phyloP scores from a whole-genome alignment of 805 yeast species.

The Crinitomyces ghanaensis region DNA sequence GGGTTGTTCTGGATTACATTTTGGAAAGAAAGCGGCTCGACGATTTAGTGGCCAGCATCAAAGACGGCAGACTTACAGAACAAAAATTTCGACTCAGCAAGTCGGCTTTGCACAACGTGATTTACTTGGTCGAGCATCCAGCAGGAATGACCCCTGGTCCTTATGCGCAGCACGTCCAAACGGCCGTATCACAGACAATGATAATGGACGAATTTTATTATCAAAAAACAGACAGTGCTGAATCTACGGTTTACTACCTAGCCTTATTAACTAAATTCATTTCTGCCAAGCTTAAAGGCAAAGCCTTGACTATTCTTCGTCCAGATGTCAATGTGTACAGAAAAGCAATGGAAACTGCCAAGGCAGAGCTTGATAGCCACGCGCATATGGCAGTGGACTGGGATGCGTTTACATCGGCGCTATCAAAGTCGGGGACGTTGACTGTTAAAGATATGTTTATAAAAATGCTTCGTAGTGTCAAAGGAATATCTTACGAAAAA shows the following conservation, averaged over 20 bases:
- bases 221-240: conserved; percentile 56
- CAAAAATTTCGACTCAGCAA: conserved; percentile 69
- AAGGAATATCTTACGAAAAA: conserved; percentile 76
- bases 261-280: conserved; percentile 39
- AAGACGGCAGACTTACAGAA: conserved; percentile 81
- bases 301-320: conserved; percentile 32
- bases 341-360: conserved; percentile 30
- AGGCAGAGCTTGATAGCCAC: conserved; percentile 4
- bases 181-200: conserved; percentile 62
- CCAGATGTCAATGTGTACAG: conserved; percentile 39
- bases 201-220: conserved; percentile 56
- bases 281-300: conserved; percentile 27
- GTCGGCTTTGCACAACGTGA: conserved; percentile 55
- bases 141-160: conserved; percentile 30
- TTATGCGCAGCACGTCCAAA: conserved; percentile 49
- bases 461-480: conserved; percentile 62
- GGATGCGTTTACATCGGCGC: conserved; percentile 48
- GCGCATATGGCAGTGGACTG: conserved; percentile 32
- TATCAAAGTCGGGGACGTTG: conserved; percentile 58
- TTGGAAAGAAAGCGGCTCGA: conserved; percentile 84
- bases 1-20: conserved; percentile 68
- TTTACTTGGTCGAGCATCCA: conserved; percentile 73
- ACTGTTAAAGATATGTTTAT: conserved; percentile 70
- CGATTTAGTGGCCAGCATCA: conserved; percentile 71
- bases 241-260: conserved; percentile 59